Base-by-base conservation (phyloP, 192 early-diverging fungal species). In the Kappamyces sp. region DNA sequence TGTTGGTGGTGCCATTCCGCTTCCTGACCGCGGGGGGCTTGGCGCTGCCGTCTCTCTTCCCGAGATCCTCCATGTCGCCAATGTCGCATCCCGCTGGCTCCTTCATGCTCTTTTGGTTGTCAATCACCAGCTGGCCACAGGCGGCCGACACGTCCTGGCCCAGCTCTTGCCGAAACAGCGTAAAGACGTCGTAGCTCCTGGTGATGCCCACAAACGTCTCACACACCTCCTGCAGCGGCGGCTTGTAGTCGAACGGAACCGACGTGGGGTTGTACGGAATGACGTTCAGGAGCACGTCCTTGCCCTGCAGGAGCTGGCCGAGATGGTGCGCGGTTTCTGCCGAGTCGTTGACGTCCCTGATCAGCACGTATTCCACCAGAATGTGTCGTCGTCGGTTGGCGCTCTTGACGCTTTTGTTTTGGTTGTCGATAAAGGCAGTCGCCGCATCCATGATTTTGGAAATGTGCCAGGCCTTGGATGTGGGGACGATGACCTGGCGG, bases 221-320 rank as follows among this genome's bases (percentile, higher is more conserved):
- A 2, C 47, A 6, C 1, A 49, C 57, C 31, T 67, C 67, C n/a
- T 47, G 41, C 9, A 47, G 32, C 12, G 79, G 79, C 32, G 70
- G 57, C 45, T 74, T 50, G 62, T 79, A 81, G 47, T 70, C 74
- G 47, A 65, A 61, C 14, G 74, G 69, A 1, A 78, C 75, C 14
- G 58, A 59, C 11, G 76, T 81, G 49, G 66, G 63, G 59, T 81
- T 81, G 55, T 79, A 81, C 2, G 79, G 79, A 43, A 81, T 81
- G 15, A 81, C 61, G 60, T 81, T 81, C 47, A 79, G 48, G 8
- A 80, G 47, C 22, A 77, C 69, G 34, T 69, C 66, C 22, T 61
- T 57, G 14, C 51, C 62, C 9, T 70, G 49, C 43, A 78, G 63
- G 4, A 81, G 67, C 38, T 63, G 37, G 5, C 79, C 79, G 4